A percentile compares a stretch with the other conserved stretches of the same genome.
Evolutionary conservation across 805 yeast genomes (phyloP).

Genomic region (Saturnispora halmiae): DNA sequence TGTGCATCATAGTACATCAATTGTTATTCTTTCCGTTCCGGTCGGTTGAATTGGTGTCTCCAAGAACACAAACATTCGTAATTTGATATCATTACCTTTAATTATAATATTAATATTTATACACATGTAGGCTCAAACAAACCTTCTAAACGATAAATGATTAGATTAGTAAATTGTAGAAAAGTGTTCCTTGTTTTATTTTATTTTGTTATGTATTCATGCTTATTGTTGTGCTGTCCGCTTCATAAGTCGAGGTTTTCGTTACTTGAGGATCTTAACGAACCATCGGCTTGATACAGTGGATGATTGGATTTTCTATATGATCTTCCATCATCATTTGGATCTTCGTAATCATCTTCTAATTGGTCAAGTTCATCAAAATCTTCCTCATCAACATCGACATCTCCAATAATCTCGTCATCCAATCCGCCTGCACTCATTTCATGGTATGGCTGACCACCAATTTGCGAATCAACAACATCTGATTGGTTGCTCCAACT

Average conservation of each 20-base stretch:
- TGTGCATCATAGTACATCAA: constrained; percentile 31
- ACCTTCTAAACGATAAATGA: background rate
- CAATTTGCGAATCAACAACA: constrained; percentile 23
- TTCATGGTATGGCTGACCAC: constrained; percentile 30
- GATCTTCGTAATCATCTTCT: constrained; percentile 68
- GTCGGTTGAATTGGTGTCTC: constrained; percentile 27
- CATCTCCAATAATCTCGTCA: constrained; percentile 43
- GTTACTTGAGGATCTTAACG: constrained; percentile 17
- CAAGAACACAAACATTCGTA: constrained; percentile 27
- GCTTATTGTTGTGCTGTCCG: no score
- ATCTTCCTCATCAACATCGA: constrained; percentile 14
- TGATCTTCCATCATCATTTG: constrained; percentile 73
- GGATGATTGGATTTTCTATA: constrained; percentile 56
- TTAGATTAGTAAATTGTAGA: background rate
- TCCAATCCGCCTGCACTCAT: constrained; percentile 28
- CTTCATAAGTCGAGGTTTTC: constrained; percentile 7
- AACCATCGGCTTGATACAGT: constrained; percentile 42
- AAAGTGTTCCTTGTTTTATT: constrained; percentile 1
- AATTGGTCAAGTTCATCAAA: constrained; percentile 45
- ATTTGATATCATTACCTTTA: background rate
- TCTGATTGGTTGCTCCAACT: constrained; percentile 6
- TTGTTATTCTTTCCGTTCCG: constrained; percentile 12
- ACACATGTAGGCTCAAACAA: background rate
- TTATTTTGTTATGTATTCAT: background rate
- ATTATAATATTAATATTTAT: background rate